Percentiles rank a stretch among this genome's conserved stretches.
Evolutionary conservation across 192 early-diverging fungal genomes (phyloP).

Genomic region (Funneliformis geosporum): DNA sequence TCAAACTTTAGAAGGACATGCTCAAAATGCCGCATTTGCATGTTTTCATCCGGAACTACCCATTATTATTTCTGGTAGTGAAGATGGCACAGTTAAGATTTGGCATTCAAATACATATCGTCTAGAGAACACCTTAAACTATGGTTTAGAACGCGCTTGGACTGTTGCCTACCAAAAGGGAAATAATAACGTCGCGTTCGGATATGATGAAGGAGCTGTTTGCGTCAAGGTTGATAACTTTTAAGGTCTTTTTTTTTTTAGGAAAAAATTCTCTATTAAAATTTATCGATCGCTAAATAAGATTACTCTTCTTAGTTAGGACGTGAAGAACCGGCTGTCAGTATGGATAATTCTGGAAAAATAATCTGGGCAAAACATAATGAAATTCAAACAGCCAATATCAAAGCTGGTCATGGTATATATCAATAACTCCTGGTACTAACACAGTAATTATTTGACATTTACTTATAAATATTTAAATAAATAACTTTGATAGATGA

Average conservation of each 20-base stretch:
- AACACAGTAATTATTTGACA: no score
- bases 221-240: constrained; percentile 66
- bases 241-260: not conserved
- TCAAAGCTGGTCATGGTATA: constrained; percentile 75
- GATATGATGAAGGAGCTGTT: constrained; percentile 96
- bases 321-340: constrained; percentile 92
- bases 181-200: constrained; percentile 92
- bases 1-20: constrained; percentile 97
- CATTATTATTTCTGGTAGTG: constrained; percentile 92
- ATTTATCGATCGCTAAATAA: not conserved
- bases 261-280: not conserved
- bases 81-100: constrained; percentile 92
- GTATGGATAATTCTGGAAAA: constrained; percentile 95
- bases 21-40: constrained; percentile 89
- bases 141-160: constrained; percentile 98
- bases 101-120: constrained; percentile 99
- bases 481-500: constrained; percentile 73
- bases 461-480: no score
- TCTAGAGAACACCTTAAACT: constrained; percentile 95
- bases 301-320: constrained; percentile 57
- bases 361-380: constrained; percentile 98
- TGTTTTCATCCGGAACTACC: constrained; percentile 95
- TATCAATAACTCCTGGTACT: not conserved
- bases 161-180: constrained; percentile 81
- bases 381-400: constrained; percentile 93